Conservation (phyloP, 2,329 filamentous ascomycete genomes). For the Scorias spongiosa region DNA sequence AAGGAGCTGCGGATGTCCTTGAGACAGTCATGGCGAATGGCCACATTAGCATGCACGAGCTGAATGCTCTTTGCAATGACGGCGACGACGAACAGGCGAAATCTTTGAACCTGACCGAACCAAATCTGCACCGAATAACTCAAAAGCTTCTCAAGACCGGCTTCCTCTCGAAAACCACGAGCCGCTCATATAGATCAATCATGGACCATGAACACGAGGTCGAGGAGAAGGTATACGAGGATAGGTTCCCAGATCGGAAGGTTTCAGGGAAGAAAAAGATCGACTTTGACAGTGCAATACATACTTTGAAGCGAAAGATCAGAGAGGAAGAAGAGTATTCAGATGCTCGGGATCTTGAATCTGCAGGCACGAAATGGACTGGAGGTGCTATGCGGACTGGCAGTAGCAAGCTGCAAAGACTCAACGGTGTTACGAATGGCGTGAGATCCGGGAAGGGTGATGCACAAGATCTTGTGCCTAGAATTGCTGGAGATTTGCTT, state of each 20-base stretch:
- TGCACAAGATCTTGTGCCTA: conserved; percentile 12
- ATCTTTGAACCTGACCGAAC: background rate
- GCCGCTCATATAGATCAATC: conserved; percentile 35
- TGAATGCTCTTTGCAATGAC: conserved; percentile 22
- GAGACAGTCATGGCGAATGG: conserved; percentile 63
- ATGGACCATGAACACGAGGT: conserved; percentile 43
- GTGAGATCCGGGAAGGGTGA: conserved; percentile 7
- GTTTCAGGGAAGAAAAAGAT: conserved; percentile 52
- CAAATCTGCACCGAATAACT: conserved; percentile 23
- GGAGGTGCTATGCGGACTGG: conserved; percentile 5
- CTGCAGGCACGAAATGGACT: conserved; percentile 12
- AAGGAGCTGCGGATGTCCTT: conserved; percentile 58
- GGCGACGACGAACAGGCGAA: background rate
- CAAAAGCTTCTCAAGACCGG: conserved; percentile 44
- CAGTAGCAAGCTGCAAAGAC: conserved; percentile 18
- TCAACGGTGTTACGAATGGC: conserved; percentile 19
- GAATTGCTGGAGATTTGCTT: conserved; percentile 41
- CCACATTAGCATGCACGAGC: conserved; percentile 56
- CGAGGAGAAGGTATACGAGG: conserved; percentile 45
- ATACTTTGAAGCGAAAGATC: conserved; percentile 39
- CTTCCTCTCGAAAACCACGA: conserved; percentile 48
- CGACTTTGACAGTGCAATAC: conserved; percentile 43
- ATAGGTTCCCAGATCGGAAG: conserved; percentile 35
- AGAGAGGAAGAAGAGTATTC: conserved; percentile 25
- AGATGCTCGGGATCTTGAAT: conserved; percentile 12